A percentile compares a stretch with the other conserved stretches of the same genome.
Evolutionary conservation across 768 basidiomycete genomes (phyloP).

Genomic region (Lentinula boryana): DNA sequence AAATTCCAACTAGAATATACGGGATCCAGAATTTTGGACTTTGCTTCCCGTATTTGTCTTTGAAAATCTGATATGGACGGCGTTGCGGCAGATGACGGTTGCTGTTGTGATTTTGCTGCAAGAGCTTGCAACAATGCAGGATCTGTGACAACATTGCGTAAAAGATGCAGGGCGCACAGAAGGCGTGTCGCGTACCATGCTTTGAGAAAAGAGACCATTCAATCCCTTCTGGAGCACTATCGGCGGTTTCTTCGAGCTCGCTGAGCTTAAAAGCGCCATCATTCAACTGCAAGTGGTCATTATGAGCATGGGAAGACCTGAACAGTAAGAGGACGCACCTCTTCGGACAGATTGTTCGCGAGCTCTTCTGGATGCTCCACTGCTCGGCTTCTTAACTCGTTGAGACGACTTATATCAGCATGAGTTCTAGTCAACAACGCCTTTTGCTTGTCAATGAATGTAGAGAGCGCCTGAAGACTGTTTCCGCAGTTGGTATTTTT

Average conservation of each 20-base stretch:
- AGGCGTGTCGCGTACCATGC: slow-evolving; percentile 36
- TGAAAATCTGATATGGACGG: slow-evolving; percentile 41
- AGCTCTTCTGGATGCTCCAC: slow-evolving; percentile 27
- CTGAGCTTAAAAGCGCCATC: slow-evolving; percentile 31
- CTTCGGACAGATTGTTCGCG: slow-evolving; percentile 21
- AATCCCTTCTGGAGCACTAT: slow-evolving; percentile 37
- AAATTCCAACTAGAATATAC: slow-evolving; percentile 22
- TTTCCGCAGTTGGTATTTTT: not conserved
- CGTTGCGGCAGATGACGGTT: slow-evolving; percentile 35
- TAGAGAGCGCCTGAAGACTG: slow-evolving; percentile 5
- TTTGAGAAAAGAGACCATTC: slow-evolving; percentile 59
- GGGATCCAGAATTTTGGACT: slow-evolving; percentile 46
- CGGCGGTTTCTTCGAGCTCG: slow-evolving; percentile 32
- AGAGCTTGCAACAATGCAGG: slow-evolving; percentile 46
- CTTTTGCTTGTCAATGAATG: slow-evolving; percentile 4
- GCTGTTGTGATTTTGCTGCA: slow-evolving; percentile 25
- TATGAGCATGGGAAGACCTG: slow-evolving; percentile 2
- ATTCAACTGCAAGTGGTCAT: slow-evolving; percentile 20
- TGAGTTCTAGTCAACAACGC: slow-evolving; percentile 7
- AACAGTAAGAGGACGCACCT: slow-evolving; percentile 22
- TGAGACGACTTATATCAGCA: slow-evolving; percentile 27
- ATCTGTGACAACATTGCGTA: slow-evolving; percentile 31
- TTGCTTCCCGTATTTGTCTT: slow-evolving; percentile 47
- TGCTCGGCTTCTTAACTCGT: slow-evolving; percentile 34
- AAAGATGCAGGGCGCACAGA: not conserved